Base-by-base conservation (phyloP, 805 yeast species). In the Candida sakaeoensis region DNA sequence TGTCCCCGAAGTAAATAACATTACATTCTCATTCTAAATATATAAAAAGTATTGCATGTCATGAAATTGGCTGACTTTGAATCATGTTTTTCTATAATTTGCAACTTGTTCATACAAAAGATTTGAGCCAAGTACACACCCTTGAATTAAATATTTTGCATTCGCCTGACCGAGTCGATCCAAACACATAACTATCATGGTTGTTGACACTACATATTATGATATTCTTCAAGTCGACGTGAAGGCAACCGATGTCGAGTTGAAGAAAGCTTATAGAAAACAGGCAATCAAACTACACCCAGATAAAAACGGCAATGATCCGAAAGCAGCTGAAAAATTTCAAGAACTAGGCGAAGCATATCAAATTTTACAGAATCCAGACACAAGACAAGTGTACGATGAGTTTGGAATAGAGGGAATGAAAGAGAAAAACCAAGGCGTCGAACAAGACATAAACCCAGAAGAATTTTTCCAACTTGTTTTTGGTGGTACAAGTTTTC, bases 271-370 rank as follows among this genome's bases (percentile, higher is more conserved):
- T 0, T 93, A 93, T 62, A 75, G 99, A 46, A 85, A 85, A 58
- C 80, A 80, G 60, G 98, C 98, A 6, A 84, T 91, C 61, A 72
- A 70, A 42, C 85, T 86, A 37, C 99, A 91, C 60, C 99, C 99
- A 1, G 99, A 93, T 60, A 93, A 93, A 68, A 88, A 91, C 55
- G 96, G 95, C n/a, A 81, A 85, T 53, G 95, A 93, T 58, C 95
- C 93, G 29, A 75, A 77, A 9, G 99, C 99, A 12, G 88, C 91
- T 10, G 78, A 75, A 37, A 81, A 83, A 52, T 93, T 93, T 63
- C 96, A 93, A 62, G 85, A 77, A 42, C 44, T 68, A 28, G 74
- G 70, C 4, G 73, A 67, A 48, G 91, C 91, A 0, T 85, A 84
- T 51, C 89, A 85, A 49, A 86, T 93, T 0, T 65, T 93, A 44